Percentiles rank a stretch among this genome's conserved stretches.
phyloP scores from a whole-genome alignment of 2,329 filamentous ascomycete species.

The Lachnellula cervina region DNA sequence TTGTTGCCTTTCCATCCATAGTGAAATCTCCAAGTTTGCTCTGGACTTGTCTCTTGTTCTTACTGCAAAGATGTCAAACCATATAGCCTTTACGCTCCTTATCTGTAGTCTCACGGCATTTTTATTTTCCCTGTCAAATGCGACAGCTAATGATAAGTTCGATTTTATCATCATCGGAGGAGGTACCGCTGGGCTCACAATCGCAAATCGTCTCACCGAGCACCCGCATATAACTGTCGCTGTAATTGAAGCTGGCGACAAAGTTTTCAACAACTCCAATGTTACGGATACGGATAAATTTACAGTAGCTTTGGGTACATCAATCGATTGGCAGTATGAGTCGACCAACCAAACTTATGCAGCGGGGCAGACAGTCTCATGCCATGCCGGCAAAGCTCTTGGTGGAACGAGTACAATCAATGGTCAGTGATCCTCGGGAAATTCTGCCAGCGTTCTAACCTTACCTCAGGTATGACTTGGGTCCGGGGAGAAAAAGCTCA shows the following conservation, averaged over 20 bases:
- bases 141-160: neutral
- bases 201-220: constrained; percentile 21
- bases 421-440: constrained; percentile 31
- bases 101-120: neutral
- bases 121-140: neutral
- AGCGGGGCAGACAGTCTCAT: constrained; percentile 3
- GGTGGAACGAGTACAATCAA: constrained; percentile 18
- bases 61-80: neutral
- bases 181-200: constrained; percentile 17
- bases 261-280: constrained; percentile 12
- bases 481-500: constrained; percentile 17
- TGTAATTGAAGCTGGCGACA: constrained; percentile 21
- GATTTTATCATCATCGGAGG: constrained; percentile 19
- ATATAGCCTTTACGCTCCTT: neutral
- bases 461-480: constrained; percentile 25
- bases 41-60: neutral
- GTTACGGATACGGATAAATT: constrained; percentile 14
- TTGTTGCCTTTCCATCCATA: too few relatives aligned
- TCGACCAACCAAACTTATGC: constrained; percentile 12
- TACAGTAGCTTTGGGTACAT: constrained; percentile 8
- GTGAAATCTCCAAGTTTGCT: too few relatives aligned
- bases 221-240: constrained; percentile 14
- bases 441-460: constrained; percentile 26
- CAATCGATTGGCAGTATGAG: constrained; percentile 20
- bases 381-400: constrained; percentile 15